Base-by-base conservation (phyloP, 257 asterid genomes). In the Solanum piurae region DNA sequence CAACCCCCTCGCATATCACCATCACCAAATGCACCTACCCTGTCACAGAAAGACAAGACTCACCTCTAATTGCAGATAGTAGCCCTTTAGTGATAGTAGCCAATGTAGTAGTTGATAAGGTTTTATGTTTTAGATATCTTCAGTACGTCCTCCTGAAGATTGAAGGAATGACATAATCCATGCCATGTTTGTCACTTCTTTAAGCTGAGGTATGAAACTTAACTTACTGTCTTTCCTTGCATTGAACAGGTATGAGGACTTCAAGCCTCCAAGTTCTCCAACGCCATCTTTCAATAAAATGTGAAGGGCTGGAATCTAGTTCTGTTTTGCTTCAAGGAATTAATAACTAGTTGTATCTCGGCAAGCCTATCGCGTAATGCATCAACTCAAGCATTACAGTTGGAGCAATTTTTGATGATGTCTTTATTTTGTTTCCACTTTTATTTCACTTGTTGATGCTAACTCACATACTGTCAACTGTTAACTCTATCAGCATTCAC, bases 221-320 rank as follows among this genome's bases (percentile, higher is more conserved):
- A 89, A 86, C 11, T 5, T 55, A 42, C 33, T 38, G 69, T 60
- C 9, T 88, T 83, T 80, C 46, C 75, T 92, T 64, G 71, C 33
- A 75, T 74, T 71, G 77, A 52, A 49, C 94, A 94, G 98, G 96
- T 94, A 94, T 16, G 98, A 93, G 89, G 98, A 95, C 89, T 49
- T 95, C 93, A 95, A 94, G 93, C 98, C 98, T 79, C 98, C 98
- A 82, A 91, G 93, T 71, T 91, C 98, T 68, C 98, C 98, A 25
- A 38, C 64, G 36, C 96, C 98, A 66, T 91, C 93, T 83, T 89
- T 92, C 21, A 90, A 86, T 84, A 91, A 91, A 88, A 82, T 86
- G 82, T 89, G 88, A 90, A 87, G 76, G 36, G 40, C 29, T 31
- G 25, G 21, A 49, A 82, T 29, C 31, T 82, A 29, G 44, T 49